Evolutionary conservation across 2,329 filamentous ascomycete genomes (phyloP), one percentile per base, ranked within the genome.

Genomic region (Massarina eburnea): DNA sequence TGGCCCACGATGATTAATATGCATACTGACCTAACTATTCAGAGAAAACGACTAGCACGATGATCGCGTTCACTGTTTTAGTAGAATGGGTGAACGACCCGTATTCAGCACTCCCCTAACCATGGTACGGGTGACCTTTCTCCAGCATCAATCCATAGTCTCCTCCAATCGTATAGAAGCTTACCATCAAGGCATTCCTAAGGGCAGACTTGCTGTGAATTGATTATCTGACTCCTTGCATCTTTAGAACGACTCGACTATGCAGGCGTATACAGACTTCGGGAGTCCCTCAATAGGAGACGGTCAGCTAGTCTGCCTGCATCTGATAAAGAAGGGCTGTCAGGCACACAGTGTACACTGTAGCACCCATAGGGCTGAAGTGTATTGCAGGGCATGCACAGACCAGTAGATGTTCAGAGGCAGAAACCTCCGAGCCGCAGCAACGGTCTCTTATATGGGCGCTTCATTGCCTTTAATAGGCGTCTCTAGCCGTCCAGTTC

Each of bases 401-500:
- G 39, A 36, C 44, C 43, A 35, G 20, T 22, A 38, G 32, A 17
- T 34, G 9, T 3, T 4, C 9, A 15, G 15, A 34, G 9, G n/a
- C 32, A 17, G 32, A 9, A 15, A n/a, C 7, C 7, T n/a, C n/a
- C 30, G n/a, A 7, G 1, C 9, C 27, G 24, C 18, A 5, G 37
- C 27, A 24, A 20, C 8, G 9, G 21, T 19, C 26, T 19, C 22
- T 19, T 33, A 12, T n/a, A 30, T 32, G 9, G 17, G 33, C 14
- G n/a, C 21, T 22, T 12, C 29, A 17, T 24, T 32, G 19, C 48
- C 43, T 35, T 52, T 45, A 52, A 43, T 48, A 58, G 24, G 38
- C 38, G 24, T 57, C 48, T 17, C 48, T 59, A 47, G 56, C 57
- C 26, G 67, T 66, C 67, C 71, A 73, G 32, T 71, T 58, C 37